Base-by-base conservation (phyloP, 1,284 basidiomycete species). In the Rhodotorula sp. region DNA sequence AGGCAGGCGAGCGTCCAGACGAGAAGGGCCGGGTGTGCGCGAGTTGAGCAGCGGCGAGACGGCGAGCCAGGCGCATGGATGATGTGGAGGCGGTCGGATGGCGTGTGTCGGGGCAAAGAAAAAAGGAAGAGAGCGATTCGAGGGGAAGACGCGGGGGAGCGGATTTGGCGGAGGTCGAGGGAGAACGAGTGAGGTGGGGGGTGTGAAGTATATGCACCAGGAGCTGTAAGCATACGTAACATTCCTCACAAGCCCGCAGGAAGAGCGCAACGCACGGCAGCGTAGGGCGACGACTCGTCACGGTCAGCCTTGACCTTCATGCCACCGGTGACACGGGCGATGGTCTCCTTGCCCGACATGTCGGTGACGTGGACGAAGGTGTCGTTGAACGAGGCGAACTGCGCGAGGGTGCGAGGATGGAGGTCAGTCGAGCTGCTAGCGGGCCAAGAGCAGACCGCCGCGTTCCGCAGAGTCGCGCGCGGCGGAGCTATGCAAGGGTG, bases 231-330 rank as follows among this genome's bases (percentile, higher is more conserved):
- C 55, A 26, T 28, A 24, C 26, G 37, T 9, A 22, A 22, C 1
- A 34, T n/a, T 2, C 24, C 20, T 30, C 31, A 55, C 24, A 30
- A n/a, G 20, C 31, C 13, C 8, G 26, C 28, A 22, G 26, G 44
- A 11, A n/a, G 20, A n/a, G 18, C 9, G 16, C 11, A 15, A 59
- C 56, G 87, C 95, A 99, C 98, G 81, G 96, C 96, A 13, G 64
- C 96, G 85, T 98, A 99, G 34, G 95, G 92, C 52, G 95, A 98
- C 62, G 94, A 98, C 86, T 99, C 95, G 85, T 99, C 95, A 84
- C 96, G 92, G 84, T 99, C 95, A 52, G 95, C 96, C 86, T 99
- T 99, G 85, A 99, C 95, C 86, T 99, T 99, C 96, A 99, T 99
- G 76, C 95, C 95, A 80, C 91, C 94, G 76, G 95, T 99, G 76